Conservation (phyloP, 2,329 filamentous ascomycete species). For the Epichloe scottii region DNA sequence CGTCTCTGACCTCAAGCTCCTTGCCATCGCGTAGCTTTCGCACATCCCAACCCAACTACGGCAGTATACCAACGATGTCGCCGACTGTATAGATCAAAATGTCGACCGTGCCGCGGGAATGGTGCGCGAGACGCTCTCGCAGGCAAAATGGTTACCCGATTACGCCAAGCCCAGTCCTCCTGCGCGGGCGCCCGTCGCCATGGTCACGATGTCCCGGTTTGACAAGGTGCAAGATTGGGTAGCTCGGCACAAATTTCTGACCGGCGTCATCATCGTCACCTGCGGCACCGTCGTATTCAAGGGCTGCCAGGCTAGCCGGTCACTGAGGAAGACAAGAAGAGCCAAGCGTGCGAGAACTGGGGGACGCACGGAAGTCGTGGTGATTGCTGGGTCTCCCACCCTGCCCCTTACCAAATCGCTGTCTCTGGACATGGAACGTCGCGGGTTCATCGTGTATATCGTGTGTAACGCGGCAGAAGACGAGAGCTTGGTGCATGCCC, state of each 20-base stretch:
- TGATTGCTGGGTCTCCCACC: constrained; percentile 78
- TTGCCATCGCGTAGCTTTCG: constrained; percentile 29
- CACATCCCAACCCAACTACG: constrained; percentile 50
- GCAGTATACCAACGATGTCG: constrained; percentile 58
- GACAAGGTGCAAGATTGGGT: constrained; percentile 61
- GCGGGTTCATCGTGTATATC: constrained; percentile 88
- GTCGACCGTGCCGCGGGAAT: constrained; percentile 63
- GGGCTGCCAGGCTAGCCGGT: constrained; percentile 37
- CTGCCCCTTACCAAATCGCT: constrained; percentile 76
- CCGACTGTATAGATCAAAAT: constrained; percentile 68
- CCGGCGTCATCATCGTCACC: constrained; percentile 57
- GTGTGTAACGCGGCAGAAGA: constrained; percentile 79
- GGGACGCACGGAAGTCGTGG: constrained; percentile 77
- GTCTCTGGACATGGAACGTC: constrained; percentile 73
- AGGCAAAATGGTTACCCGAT: constrained; percentile 61
- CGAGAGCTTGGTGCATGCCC: constrained; percentile 62
- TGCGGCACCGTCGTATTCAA: constrained; percentile 51
- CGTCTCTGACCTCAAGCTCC: constrained; percentile 1
- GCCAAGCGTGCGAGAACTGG: constrained; percentile 73
- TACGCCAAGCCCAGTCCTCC: constrained; percentile 49
- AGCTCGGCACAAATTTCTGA: constrained; percentile 57
- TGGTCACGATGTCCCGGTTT: constrained; percentile 22
- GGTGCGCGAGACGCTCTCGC: constrained; percentile 56
- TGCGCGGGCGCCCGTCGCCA: constrained; percentile 19
- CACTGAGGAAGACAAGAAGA: constrained; percentile 54